phyloP scores from a whole-genome alignment of 345 rosid genomes.

The Hibiscus trionum region DNA sequence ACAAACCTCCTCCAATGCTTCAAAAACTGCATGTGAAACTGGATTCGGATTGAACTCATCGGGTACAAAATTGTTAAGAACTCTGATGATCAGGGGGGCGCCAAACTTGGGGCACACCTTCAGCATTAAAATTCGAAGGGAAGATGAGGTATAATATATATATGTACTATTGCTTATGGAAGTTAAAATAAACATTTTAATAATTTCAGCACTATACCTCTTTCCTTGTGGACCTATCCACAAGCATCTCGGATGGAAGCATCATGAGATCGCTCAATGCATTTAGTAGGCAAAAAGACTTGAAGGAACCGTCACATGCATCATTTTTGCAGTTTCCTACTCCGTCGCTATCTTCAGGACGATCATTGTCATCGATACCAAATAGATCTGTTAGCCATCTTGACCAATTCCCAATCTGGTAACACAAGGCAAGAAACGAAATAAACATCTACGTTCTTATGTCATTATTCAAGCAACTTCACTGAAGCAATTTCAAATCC shows the following conservation, averaged over 20 bases:
- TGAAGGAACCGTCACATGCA: constrained; percentile 41
- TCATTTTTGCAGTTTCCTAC: constrained; percentile 18
- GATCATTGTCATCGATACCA: constrained; percentile 52
- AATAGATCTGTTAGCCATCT: constrained; percentile 90
- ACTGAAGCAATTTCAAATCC: background rate
- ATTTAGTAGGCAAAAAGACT: constrained; percentile 65
- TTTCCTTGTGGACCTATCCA: constrained; percentile 57
- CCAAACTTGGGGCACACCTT: constrained; percentile 82
- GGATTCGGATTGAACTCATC: constrained; percentile 83
- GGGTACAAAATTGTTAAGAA: constrained; percentile 72
- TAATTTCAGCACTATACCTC: constrained; percentile 41
- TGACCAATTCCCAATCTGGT: constrained; percentile 87
- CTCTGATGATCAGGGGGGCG: constrained; percentile 47
- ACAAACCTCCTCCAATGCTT: constrained; percentile 71
- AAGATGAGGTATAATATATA: constrained; percentile 1
- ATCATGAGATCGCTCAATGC: constrained; percentile 91
- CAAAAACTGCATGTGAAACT: constrained; percentile 55
- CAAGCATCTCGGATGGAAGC: constrained; percentile 90
- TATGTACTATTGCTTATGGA: too few relatives aligned
- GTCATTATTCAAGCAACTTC: background rate
- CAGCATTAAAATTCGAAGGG: constrained; percentile 8
- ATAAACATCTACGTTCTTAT: background rate
- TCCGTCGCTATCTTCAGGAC: constrained; percentile 22
- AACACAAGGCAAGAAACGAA: constrained; percentile 3
- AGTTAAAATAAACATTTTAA: background rate